These are phyloP conservation scores for Maudiozyma saulgeensis DNA, from an alignment of 805 yeast genomes.

Conservation along the genomic window DNA sequence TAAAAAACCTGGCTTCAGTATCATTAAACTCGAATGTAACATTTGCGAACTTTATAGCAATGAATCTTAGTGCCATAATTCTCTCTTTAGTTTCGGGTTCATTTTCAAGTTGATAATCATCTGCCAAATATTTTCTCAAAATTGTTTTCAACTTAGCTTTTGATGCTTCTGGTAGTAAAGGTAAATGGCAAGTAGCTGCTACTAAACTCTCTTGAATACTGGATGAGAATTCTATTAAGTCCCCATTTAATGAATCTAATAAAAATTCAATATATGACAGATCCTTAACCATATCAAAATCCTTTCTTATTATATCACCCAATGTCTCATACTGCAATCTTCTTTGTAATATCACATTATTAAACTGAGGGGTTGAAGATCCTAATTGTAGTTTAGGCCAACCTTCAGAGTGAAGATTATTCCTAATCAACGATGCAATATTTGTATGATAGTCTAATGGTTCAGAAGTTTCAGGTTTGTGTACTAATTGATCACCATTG, in stretches of 20 bases:
- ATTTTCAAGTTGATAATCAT: slow-evolving; percentile 20
- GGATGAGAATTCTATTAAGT: slow-evolving; percentile 49
- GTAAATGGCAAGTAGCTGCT: slow-evolving; percentile 42
- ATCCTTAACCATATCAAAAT: slow-evolving; percentile 36
- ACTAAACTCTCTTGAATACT: slow-evolving; percentile 67
- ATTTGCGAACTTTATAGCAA: slow-evolving; percentile 57
- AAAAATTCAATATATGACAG: slow-evolving; percentile 52
- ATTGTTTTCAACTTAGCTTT: slow-evolving; percentile 35
- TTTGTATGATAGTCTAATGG: slow-evolving; percentile 16
- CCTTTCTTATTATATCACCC: slow-evolving; percentile 50
- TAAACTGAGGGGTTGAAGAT: slow-evolving; percentile 28
- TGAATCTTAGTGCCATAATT: slow-evolving; percentile 46
- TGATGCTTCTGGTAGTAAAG: slow-evolving; percentile 30
- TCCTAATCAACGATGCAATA: slow-evolving; percentile 46
- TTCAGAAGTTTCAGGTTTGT: slow-evolving; percentile 1
- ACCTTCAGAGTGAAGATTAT: slow-evolving; percentile 45
- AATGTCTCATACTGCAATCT: slow-evolving; percentile 68
- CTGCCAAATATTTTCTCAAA: slow-evolving; percentile 30
- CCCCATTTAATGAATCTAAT: slow-evolving; percentile 60
- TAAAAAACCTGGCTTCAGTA: slow-evolving; percentile 54
- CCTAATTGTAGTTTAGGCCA: slow-evolving; percentile 44
- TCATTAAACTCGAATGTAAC: slow-evolving; percentile 58
- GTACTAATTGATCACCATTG: slow-evolving; percentile 16
- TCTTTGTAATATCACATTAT: slow-evolving; percentile 39
- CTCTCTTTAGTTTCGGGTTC: slow-evolving; percentile 23